Percentiles rank a stretch among this genome's conserved stretches.
These are phyloP conservation scores for Leptographium galeiforme DNA, from an alignment of 2,329 filamentous ascomycete species.

Conservation along the genomic window DNA sequence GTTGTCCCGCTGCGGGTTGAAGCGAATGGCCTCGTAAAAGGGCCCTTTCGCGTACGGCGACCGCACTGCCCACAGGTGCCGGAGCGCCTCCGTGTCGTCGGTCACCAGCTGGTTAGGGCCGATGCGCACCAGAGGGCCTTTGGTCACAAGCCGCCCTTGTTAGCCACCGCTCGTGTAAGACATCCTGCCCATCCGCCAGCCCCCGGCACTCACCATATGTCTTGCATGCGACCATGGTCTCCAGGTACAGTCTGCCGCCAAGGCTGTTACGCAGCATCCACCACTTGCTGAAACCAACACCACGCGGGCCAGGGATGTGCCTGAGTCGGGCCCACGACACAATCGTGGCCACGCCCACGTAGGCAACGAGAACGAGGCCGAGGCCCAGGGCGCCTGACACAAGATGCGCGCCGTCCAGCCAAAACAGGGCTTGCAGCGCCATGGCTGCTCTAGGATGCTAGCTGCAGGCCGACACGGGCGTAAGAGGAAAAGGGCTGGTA, in stretches of 20 bases:
- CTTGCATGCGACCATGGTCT: slow-evolving; percentile 13
- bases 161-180: not conserved
- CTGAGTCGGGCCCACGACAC: slow-evolving; percentile 14
- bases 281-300: slow-evolving; percentile 15
- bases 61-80: slow-evolving; percentile 20
- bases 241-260: slow-evolving; percentile 15
- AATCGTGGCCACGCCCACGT: slow-evolving; percentile 9
- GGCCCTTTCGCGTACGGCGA: slow-evolving; percentile 23
- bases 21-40: slow-evolving; percentile 24
- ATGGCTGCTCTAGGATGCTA: not conserved
- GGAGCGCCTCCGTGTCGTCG: slow-evolving; percentile 15
- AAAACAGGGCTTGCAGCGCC: not conserved
- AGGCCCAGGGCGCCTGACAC: not conserved
- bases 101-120: slow-evolving; percentile 16
- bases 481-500: not conserved
- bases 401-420: not conserved
- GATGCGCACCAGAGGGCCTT: slow-evolving; percentile 15
- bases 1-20: slow-evolving; percentile 22
- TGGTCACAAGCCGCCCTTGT: not conserved
- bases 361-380: not conserved
- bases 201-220: slow-evolving; percentile 12
- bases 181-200: no score
- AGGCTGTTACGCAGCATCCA: slow-evolving; percentile 18
- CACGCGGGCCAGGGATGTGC: slow-evolving; percentile 15
- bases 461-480: not conserved